A percentile compares a stretch with the other conserved stretches of the same genome.
These are phyloP conservation scores for Paralagenidium karlingii DNA, from an alignment of 352 stramenopile species.

Conservation along the genomic window DNA sequence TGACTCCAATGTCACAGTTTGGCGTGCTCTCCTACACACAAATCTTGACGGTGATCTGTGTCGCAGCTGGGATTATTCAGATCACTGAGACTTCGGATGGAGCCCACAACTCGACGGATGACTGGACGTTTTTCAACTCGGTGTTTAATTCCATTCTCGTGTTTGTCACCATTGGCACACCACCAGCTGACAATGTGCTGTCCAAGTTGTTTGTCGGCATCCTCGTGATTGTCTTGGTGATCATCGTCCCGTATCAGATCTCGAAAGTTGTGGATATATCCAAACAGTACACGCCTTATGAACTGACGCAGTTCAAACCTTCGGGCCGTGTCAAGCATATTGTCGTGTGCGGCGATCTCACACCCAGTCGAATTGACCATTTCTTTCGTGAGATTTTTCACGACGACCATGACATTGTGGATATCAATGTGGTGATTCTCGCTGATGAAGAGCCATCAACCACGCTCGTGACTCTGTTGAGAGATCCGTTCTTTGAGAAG, in stretches of 20 bases:
- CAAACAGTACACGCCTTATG: conserved; percentile 56
- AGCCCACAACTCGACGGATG: conserved; percentile 28
- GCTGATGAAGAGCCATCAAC: conserved; percentile 65
- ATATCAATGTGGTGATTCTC: conserved; percentile 66
- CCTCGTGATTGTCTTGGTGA: conserved; percentile 72
- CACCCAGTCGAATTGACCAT: conserved; percentile 61
- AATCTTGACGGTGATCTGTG: conserved; percentile 62
- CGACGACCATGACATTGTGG: conserved; percentile 73
- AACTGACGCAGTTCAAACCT: conserved; percentile 61
- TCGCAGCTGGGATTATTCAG: conserved; percentile 71
- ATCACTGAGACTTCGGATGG: conserved; percentile 71
- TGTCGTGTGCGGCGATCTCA: conserved; percentile 75
- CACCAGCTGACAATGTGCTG: conserved; percentile 66
- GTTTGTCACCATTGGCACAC: conserved; percentile 79
- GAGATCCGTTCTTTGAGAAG: conserved; percentile 80
- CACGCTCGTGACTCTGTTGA: conserved; percentile 54
- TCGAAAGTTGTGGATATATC: conserved; percentile 71
- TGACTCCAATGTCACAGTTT: conserved; percentile 74
- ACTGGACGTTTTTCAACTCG: conserved; percentile 83
- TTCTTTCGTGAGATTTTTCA: conserved; percentile 84
- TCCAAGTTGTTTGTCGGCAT: conserved; percentile 72
- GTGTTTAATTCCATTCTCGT: conserved; percentile 84
- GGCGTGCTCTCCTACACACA: conserved; percentile 74
- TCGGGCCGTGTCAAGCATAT: conserved; percentile 47
- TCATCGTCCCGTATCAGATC: conserved; percentile 80